Evolutionary conservation across 768 basidiomycete species (phyloP).

Genomic region (Saitozyma podzolica): DNA sequence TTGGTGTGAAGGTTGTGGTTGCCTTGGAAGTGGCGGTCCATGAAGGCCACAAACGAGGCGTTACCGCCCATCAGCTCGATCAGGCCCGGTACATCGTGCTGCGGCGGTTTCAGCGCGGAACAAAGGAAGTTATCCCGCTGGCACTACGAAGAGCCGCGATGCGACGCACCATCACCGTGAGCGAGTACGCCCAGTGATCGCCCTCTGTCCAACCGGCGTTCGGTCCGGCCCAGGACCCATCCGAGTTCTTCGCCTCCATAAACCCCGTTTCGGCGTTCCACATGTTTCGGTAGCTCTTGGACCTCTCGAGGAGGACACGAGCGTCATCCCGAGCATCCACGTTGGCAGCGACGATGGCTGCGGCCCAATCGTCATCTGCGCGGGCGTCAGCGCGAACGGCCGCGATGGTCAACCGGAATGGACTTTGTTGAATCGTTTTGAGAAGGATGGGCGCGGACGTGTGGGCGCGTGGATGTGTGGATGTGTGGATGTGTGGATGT

Average conservation of each 20-base stretch:
- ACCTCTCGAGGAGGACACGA: slow-evolving; percentile 61
- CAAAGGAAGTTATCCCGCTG: not conserved
- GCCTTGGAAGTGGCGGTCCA: slow-evolving; percentile 45
- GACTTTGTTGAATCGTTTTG: no score
- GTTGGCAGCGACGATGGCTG: slow-evolving; percentile 63
- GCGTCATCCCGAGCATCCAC: slow-evolving; percentile 61
- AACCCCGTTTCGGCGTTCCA: slow-evolving; percentile 73
- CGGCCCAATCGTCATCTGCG: slow-evolving; percentile 75
- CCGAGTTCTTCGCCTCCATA: slow-evolving; percentile 74
- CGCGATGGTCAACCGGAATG: not conserved
- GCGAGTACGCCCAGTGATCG: slow-evolving; percentile 73
- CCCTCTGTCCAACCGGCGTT: slow-evolving; percentile 80
- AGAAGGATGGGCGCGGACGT: no score
- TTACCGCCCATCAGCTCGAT: slow-evolving; percentile 69
- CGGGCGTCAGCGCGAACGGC: slow-evolving; percentile 2
- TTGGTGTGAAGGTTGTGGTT: slow-evolving; percentile 82
- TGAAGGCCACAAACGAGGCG: slow-evolving; percentile 63
- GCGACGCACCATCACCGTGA: slow-evolving; percentile 59
- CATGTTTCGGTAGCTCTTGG: slow-evolving; percentile 63
- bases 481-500: no score
- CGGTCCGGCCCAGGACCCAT: slow-evolving; percentile 52
- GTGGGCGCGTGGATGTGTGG: no score
- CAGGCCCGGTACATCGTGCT: slow-evolving; percentile 67
- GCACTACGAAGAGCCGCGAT: no score
- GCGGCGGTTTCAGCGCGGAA: slow-evolving; percentile 22